A percentile compares a stretch with the other conserved stretches of the same genome.
Conservation (phyloP, 108 stramenopile species). For the Licmophora abbreviata region DNA sequence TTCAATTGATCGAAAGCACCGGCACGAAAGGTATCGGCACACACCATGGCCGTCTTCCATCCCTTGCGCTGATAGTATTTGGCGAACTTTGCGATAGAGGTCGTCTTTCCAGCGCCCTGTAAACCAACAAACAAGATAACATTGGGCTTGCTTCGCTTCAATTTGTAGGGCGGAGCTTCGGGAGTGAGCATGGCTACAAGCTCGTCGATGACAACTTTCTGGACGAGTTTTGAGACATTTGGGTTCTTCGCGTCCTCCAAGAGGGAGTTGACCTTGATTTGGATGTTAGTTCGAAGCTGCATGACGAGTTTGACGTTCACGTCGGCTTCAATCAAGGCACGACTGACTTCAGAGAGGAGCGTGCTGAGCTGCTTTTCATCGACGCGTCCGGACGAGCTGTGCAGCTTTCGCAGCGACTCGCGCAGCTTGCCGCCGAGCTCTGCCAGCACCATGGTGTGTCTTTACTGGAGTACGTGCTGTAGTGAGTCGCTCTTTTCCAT, state of each 20-base stretch:
- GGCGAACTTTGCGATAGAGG: conserved; percentile 95
- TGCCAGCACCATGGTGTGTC: conserved; percentile 90
- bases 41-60: conserved; percentile 89
- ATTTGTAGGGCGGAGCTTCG: conserved; percentile 43
- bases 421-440: conserved; percentile 93
- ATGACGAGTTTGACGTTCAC: conserved; percentile 91
- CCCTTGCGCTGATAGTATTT: conserved; percentile 88
- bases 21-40: conserved; percentile 97
- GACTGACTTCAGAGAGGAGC: conserved; percentile 70
- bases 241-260: conserved; percentile 6
- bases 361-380: conserved; percentile 70
- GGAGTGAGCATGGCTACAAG: conserved; percentile 76
- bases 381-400: conserved; percentile 50
- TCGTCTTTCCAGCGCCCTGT: conserved; percentile 98
- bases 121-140: conserved; percentile 96
- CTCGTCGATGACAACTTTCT: conserved; percentile 90
- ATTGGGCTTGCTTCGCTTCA: conserved; percentile 87
- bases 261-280: conserved; percentile 45
- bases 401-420: conserved; percentile 81
- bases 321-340: conserved; percentile 92
- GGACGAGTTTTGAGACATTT: conserved; percentile 56
- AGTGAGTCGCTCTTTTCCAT: no score
- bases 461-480: neutral
- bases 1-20: conserved; percentile 98
- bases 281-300: conserved; percentile 69